Base-by-base conservation (phyloP, 2,329 filamentous ascomycete genomes). In the Aspergillus puulaauensis region DNA sequence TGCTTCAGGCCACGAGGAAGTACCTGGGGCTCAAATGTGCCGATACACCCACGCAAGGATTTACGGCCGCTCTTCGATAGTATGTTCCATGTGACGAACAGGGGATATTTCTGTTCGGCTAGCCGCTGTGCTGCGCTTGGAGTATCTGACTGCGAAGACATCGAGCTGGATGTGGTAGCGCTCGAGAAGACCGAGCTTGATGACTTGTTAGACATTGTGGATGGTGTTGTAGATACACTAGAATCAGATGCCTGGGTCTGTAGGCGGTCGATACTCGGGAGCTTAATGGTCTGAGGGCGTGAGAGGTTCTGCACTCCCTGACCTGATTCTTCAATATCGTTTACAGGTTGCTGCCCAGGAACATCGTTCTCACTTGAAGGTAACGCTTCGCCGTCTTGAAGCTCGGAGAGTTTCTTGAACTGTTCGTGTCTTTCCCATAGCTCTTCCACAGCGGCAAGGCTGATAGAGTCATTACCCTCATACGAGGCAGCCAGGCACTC, bases 31-130 rank as follows among this genome's bases (percentile, higher is more conserved):
- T 93, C 90, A 70, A 98, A 99, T 2, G 93, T 99, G 65, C 95
- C 95, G 71, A 99, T 98, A 80, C 95, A 99, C 59, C 95, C 95
- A 59, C 95, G 88, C 43, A 99, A 84, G 23, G 83, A 84, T 71
- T 88, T 87, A 63, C 86, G 77, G 27, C 86, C 83, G 53, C 73
- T 79, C 66, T 80, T 74, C 7, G 83, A 86, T 54, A 91, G 66
- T 0, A 85, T 91, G 77, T 97, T 96, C 93, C 93, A 98, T 7
- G 93, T 96, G 47, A 99, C 90, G 73, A 98, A 98, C 40, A 98
- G 83, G 0, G 93, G 93, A 61, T 87, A 86, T 43, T 84, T 82
- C 57, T 65, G 66, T 12, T 70, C 66, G 75, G 75, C 65, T 75
- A 70, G 60, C 65, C 62, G 64, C 59, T 63, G 68, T 68, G 59